Evolutionary conservation across 768 basidiomycete genomes (phyloP), one percentile per base, ranked within the genome.

Genomic region (Pleurotus sapidus): DNA sequence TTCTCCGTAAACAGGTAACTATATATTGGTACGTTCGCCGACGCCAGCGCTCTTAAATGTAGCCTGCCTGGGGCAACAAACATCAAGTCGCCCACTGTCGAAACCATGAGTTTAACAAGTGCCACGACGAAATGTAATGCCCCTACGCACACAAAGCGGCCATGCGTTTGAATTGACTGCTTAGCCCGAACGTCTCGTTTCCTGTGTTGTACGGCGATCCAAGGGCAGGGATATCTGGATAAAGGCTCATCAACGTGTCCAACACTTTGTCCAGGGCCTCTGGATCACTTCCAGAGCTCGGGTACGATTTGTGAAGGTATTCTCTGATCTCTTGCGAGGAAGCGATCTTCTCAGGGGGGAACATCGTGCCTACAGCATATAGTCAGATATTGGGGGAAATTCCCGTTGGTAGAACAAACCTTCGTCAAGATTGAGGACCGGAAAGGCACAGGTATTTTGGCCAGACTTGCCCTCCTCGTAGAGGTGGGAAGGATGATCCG

Each of bases 191-290:
- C 0, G 77, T 75, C 15, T 77, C 61, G 56, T 73, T 70, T 5
- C 79, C 78, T 3, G 79, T 81, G 12, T 68, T 68, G 59, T 72
- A 82, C 0, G 80, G 80, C 1, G 76, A 75, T 3, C 80, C 80
- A 37, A 70, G 59, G 12, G 75, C 64, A 18, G 79, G 74, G 38
- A 68, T 64, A 55, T 77, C 65, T 0, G 78, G 78, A 61, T 81
- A 81, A 2, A 77, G 60, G 23, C 72, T 59, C 1, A 77, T 57
- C 0, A 78, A 25, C 12, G 56, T 56, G 9, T 69, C 61, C 3
- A 68, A 58, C 1, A 68, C 68, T 2, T 49, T 55, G 14, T 60
- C 39, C 6, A 72, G 61, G 5, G 58, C 60, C 3, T 42, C 58
- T 20, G 60, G 62, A 18, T 63, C 59, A 14, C 61, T 63, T 37